These are phyloP conservation scores for Fusarium cyanostomum DNA, from an alignment of 2,329 filamentous ascomycete species.

Conservation along the genomic window DNA sequence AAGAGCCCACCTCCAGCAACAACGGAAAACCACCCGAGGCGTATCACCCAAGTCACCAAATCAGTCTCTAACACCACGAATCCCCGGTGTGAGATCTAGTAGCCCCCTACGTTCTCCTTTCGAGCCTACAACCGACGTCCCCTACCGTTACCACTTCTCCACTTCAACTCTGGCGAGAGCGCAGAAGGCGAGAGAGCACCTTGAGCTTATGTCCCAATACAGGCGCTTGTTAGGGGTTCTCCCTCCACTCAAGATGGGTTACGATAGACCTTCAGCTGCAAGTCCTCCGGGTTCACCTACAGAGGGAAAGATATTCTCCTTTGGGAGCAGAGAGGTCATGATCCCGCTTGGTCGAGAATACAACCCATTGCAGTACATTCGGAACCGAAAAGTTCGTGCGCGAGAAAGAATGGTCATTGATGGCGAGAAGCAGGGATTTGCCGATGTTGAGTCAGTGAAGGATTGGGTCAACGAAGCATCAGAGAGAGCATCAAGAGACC, in stretches of 20 bases:
- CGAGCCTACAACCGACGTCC: slow-evolving; percentile 54
- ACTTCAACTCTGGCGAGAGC: slow-evolving; percentile 82
- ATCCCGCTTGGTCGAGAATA: slow-evolving; percentile 73
- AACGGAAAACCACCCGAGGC: slow-evolving; percentile 69
- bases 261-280: slow-evolving; percentile 51
- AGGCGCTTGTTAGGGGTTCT: slow-evolving; percentile 80
- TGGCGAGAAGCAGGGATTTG: slow-evolving; percentile 79
- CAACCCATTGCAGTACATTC: slow-evolving; percentile 91
- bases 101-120: slow-evolving; percentile 60
- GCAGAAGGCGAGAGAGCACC: slow-evolving; percentile 83
- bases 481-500: slow-evolving; percentile 43
- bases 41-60: slow-evolving; percentile 67
- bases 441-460: slow-evolving; percentile 75
- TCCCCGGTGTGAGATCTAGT: slow-evolving; percentile 52
- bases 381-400: slow-evolving; percentile 86
- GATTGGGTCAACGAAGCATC: slow-evolving; percentile 79
- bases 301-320: slow-evolving; percentile 44
- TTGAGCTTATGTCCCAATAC: slow-evolving; percentile 89
- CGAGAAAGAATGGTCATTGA: slow-evolving; percentile 80
- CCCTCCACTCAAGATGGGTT: slow-evolving; percentile 71
- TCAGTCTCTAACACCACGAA: slow-evolving; percentile 53
- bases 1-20: slow-evolving; percentile 76
- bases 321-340: slow-evolving; percentile 44
- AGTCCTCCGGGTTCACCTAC: slow-evolving; percentile 55
- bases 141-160: slow-evolving; percentile 75